phyloP scores from a whole-genome alignment of 169 alveolate genomes.

The Perkinsus olseni region DNA sequence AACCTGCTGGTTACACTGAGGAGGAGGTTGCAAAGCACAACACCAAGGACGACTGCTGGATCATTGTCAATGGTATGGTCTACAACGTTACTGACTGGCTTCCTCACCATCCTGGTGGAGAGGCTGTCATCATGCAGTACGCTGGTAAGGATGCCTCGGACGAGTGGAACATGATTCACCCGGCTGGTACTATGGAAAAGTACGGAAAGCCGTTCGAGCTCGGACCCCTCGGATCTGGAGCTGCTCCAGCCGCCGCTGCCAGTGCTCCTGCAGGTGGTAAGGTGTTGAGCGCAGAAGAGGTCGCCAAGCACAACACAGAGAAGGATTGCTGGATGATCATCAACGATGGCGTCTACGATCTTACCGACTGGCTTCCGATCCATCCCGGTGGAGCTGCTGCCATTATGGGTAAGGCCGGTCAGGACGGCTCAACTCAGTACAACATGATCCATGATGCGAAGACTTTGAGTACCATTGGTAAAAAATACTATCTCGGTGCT shows the following conservation, averaged over 20 bases:
- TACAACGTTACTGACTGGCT: slow-evolving; percentile 56
- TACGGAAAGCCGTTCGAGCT: background rate
- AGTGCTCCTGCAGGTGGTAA: background rate
- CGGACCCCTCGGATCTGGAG: background rate
- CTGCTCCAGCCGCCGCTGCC: background rate
- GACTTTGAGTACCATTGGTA: background rate
- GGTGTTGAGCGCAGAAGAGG: slow-evolving; percentile 7
- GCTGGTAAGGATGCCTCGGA: slow-evolving; percentile 11
- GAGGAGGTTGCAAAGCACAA: slow-evolving; percentile 30
- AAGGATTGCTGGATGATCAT: slow-evolving; percentile 44
- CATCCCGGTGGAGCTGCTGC: slow-evolving; percentile 53
- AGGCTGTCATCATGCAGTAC: background rate
- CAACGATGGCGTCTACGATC: slow-evolving; percentile 46
- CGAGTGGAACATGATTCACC: slow-evolving; percentile 5
- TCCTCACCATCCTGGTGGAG: slow-evolving; percentile 60
- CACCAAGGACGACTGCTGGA: slow-evolving; percentile 52
- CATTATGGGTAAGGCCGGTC: slow-evolving; percentile 37
- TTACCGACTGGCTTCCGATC: slow-evolving; percentile 34
- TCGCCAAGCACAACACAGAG: slow-evolving; percentile 40
- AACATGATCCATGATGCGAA: background rate
- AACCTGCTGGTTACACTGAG: background rate
- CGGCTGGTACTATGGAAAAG: background rate
- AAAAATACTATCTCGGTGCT: background rate
- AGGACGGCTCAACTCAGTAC: slow-evolving; percentile 33
- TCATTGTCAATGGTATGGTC: slow-evolving; percentile 47